Percentiles rank a stretch among this genome's conserved stretches.
Evolutionary conservation across 768 basidiomycete species (phyloP).

Genomic region (Mycena capillaripes): DNA sequence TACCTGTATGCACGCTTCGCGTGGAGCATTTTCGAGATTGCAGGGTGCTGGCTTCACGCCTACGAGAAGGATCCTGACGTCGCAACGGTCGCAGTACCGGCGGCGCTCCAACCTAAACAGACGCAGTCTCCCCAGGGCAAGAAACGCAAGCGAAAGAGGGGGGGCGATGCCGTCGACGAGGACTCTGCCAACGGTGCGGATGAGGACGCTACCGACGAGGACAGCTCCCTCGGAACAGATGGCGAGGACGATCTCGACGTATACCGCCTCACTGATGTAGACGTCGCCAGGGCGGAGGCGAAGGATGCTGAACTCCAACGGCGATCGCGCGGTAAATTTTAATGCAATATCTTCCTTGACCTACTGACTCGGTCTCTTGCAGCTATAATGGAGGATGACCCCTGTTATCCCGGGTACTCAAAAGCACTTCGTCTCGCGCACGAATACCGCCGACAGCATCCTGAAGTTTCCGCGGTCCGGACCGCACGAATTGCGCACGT

Average conservation of each 20-base stretch:
- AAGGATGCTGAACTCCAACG: neutral
- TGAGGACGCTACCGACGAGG: neutral
- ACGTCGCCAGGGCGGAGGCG: neutral
- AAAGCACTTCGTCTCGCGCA: neutral
- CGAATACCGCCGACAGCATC: neutral
- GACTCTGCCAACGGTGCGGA: neutral
- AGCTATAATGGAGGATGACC: neutral
- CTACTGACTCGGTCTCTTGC: neutral
- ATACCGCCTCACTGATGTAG: neutral
- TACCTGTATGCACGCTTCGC: neutral
- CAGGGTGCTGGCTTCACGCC: neutral
- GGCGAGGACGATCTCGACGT: neutral
- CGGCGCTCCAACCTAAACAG: neutral
- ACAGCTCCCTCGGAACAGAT: neutral
- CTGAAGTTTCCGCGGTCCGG: constrained; percentile 1
- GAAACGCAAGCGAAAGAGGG: neutral
- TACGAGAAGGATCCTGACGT: neutral
- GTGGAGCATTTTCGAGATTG: neutral
- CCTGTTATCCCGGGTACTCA: neutral
- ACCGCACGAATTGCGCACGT: neutral
- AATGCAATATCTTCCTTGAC: neutral
- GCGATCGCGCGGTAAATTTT: neutral
- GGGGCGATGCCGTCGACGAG: neutral
- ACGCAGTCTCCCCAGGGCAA: neutral
- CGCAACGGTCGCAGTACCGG: neutral